Conservation (phyloP, 139 green algal species). For the Picochlorum costavermella region DNA sequence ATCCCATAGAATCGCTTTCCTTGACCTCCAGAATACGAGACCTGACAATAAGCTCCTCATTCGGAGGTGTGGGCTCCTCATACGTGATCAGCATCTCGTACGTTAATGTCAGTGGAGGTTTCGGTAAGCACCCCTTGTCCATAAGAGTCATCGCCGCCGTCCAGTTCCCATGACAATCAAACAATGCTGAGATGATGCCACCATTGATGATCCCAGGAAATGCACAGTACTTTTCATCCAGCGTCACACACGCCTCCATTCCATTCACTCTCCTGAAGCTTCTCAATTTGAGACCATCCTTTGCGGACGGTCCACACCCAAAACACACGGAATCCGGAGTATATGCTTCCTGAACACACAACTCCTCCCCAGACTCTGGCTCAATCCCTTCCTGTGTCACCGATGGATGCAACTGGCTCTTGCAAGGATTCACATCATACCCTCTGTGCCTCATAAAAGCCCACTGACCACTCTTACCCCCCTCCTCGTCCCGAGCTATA, state of each 20-base stretch:
- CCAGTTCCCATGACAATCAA: conserved; percentile 80
- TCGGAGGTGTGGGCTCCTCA: conserved; percentile 56
- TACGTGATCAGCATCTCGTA: conserved; percentile 59
- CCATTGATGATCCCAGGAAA: conserved; percentile 76
- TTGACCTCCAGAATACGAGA: conserved; percentile 46
- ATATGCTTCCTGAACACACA: conserved; percentile 63
- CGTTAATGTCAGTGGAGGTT: conserved; percentile 73
- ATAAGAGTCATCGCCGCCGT: conserved; percentile 72
- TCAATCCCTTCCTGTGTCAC: conserved; percentile 40
- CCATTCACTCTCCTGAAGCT: conserved; percentile 46
- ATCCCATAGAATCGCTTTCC: conserved; percentile 18
- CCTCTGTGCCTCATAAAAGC: conserved; percentile 24
- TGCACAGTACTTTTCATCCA: conserved; percentile 48
- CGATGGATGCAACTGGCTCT: conserved; percentile 57
- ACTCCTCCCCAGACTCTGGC: conserved; percentile 33
- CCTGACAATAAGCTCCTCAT: conserved; percentile 47
- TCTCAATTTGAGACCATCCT: conserved; percentile 50
- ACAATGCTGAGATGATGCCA: conserved; percentile 55
- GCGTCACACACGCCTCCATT: conserved; percentile 41
- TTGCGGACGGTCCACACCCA: conserved; percentile 50
- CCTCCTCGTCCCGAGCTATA: too few species aligned
- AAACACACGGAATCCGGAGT: conserved; percentile 59
- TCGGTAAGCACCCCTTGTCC: conserved; percentile 59
- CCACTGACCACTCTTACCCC: conserved; percentile 9
- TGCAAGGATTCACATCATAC: conserved; percentile 66